phyloP scores from a whole-genome alignment of 2,329 filamentous ascomycete genomes.

The Sporothrix variecibatus region DNA sequence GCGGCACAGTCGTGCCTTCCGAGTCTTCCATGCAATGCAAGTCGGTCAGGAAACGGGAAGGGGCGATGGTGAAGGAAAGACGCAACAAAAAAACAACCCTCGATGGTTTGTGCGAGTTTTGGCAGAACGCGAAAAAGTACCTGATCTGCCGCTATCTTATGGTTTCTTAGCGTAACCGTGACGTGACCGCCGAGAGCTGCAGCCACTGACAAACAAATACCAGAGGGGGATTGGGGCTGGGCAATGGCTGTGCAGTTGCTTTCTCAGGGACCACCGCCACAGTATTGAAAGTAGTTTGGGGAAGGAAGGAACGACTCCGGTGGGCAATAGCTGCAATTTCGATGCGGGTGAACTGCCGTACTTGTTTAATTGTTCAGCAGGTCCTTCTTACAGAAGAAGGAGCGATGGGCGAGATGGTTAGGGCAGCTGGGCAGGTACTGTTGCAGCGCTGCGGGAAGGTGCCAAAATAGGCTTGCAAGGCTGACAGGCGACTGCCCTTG shows the following conservation, averaged over 20 bases:
- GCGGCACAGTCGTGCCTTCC: slow-evolving; percentile 1
- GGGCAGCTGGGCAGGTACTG: not conserved
- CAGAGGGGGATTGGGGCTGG: not conserved
- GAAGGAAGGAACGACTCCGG: not conserved
- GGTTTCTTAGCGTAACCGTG: not conserved
- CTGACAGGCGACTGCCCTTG: not conserved
- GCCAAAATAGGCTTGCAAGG: slow-evolving; percentile 4
- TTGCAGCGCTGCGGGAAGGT: not conserved
- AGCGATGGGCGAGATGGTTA: not conserved
- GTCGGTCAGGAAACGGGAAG: slow-evolving; percentile 6
- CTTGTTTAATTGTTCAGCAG: not conserved
- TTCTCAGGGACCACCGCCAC: not conserved
- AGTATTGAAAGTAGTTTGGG: not conserved
- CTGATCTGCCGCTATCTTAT: not conserved
- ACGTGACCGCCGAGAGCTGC: not conserved
- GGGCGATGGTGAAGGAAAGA: not conserved
- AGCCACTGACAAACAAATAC: not conserved
- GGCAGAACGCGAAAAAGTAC: not conserved
- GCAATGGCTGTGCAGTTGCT: slow-evolving; percentile 7
- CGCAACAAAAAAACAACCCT: not conserved
- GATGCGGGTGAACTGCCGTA: not conserved
- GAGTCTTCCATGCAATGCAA: not conserved
- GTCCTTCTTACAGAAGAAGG: not conserved
- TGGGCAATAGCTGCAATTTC: not conserved
- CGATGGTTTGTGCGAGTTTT: not conserved